A percentile compares a stretch with the other conserved stretches of the same genome.
Conservation (phyloP, 2,329 filamentous ascomycete genomes). For the Verticillium klebahnii region DNA sequence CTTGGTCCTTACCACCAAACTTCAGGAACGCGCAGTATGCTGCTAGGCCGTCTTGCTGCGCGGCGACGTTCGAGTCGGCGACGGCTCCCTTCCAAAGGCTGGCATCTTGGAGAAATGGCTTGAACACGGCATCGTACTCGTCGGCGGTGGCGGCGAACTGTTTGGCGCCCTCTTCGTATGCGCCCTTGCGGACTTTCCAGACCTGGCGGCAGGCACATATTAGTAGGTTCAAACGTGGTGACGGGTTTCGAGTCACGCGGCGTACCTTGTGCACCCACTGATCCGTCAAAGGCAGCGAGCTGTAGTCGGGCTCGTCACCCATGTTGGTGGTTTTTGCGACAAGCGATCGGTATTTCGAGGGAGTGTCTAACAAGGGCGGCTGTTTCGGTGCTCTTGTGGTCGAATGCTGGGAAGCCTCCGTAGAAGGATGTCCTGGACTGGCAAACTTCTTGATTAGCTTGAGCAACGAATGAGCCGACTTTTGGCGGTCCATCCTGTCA, state of each 20-base stretch:
- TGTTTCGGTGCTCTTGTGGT: neutral
- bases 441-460: neutral
- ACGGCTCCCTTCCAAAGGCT: constrained; percentile 89
- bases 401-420: neutral
- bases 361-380: neutral
- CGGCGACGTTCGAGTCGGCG: constrained; percentile 91
- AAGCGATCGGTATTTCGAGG: neutral
- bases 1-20: constrained; percentile 77
- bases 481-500: neutral
- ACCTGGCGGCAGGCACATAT: constrained; percentile 41
- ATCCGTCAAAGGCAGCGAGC: constrained; percentile 70
- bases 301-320: constrained; percentile 85
- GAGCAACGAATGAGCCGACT: neutral
- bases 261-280: constrained; percentile 77
- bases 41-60: constrained; percentile 86
- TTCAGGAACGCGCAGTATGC: constrained; percentile 91
- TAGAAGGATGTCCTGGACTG: neutral
- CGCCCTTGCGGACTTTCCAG: constrained; percentile 96
- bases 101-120: constrained; percentile 81
- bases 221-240: neutral
- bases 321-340: constrained; percentile 39
- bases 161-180: constrained; percentile 88
- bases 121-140: constrained; percentile 80
- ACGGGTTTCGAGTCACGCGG: neutral
- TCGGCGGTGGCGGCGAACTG: constrained; percentile 80